Percentiles rank a stretch among this genome's conserved stretches.
Evolutionary conservation across 345 rosid species (phyloP).

Genomic region (Eucalyptus caleyi): DNA sequence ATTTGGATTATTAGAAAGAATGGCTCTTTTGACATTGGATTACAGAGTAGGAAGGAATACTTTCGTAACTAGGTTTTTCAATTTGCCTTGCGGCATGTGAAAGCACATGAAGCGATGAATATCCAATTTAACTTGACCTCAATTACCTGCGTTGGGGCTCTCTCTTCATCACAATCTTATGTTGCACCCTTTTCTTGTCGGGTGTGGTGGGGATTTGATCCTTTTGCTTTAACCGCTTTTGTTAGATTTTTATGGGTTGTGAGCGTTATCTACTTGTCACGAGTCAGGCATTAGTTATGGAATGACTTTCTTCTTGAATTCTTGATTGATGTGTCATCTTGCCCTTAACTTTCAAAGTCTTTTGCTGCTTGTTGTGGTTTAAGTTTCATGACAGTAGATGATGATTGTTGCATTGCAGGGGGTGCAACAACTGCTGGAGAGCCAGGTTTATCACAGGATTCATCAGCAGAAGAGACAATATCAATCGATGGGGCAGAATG

Average conservation of each 20-base stretch:
- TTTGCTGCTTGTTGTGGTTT: not conserved
- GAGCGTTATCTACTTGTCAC: not conserved
- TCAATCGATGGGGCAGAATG: constrained; percentile 57
- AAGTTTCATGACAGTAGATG: not conserved
- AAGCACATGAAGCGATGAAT: not conserved
- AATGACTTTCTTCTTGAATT: not conserved
- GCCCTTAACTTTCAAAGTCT: not conserved
- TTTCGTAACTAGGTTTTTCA: not conserved
- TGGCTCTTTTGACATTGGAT: not conserved
- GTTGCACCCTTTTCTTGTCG: not conserved
- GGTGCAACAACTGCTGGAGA: constrained; percentile 11
- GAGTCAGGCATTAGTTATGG: not conserved
- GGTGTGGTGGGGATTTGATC: not conserved
- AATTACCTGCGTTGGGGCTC: not conserved
- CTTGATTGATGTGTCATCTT: not conserved
- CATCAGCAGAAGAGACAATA: constrained; percentile 9
- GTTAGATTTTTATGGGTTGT: not conserved
- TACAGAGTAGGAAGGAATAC: not conserved
- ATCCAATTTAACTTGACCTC: not conserved
- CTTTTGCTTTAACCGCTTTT: not conserved
- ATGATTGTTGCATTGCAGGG: not conserved
- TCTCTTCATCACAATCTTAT: not conserved
- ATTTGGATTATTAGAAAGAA: not conserved
- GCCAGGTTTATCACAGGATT: constrained; percentile 12
- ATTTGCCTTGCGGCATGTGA: not conserved